These are phyloP conservation scores for Naumovozyma dairenensis DNA, from an alignment of 805 yeast species.

Conservation along the genomic window DNA sequence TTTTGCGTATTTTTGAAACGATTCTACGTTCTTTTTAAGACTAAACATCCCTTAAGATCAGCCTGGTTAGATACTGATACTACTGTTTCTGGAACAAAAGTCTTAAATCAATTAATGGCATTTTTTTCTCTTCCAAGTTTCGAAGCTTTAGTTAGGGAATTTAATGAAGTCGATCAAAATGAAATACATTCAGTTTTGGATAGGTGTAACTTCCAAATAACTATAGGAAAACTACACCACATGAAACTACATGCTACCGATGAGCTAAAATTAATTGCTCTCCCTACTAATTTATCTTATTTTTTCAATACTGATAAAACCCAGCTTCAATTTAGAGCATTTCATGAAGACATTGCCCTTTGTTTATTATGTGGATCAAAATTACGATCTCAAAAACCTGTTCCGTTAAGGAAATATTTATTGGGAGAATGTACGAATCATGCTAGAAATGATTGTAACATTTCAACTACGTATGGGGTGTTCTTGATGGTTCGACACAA, in stretches of 20 bases:
- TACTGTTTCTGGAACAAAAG: no score
- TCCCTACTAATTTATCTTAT: slow-evolving; percentile 10
- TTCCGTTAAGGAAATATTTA: slow-evolving; percentile 36
- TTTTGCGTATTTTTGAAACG: no score
- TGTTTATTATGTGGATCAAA: slow-evolving; percentile 75
- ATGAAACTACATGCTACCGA: background rate
- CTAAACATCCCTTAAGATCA: no score
- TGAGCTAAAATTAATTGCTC: slow-evolving; percentile 3
- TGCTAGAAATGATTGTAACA: slow-evolving; percentile 44
- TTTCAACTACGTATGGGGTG: slow-evolving; percentile 16
- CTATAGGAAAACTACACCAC: background rate
- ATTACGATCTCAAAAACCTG: slow-evolving; percentile 54
- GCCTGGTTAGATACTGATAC: no score
- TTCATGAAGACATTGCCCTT: slow-evolving; percentile 60
- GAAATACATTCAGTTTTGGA: no score
- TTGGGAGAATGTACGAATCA: slow-evolving; percentile 80
- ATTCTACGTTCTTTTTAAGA: no score
- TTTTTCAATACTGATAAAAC: slow-evolving; percentile 17
- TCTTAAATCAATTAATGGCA: no score
- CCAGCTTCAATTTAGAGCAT: slow-evolving; percentile 31
- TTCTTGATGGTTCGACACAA: slow-evolving; percentile 21
- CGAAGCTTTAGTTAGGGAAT: no score
- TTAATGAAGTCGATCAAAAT: no score
- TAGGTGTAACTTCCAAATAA: no score
- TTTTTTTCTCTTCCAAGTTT: no score